Evolutionary conservation across 1,139 yeast genomes (phyloP).

Genomic region (Blastobotrys apis): DNA sequence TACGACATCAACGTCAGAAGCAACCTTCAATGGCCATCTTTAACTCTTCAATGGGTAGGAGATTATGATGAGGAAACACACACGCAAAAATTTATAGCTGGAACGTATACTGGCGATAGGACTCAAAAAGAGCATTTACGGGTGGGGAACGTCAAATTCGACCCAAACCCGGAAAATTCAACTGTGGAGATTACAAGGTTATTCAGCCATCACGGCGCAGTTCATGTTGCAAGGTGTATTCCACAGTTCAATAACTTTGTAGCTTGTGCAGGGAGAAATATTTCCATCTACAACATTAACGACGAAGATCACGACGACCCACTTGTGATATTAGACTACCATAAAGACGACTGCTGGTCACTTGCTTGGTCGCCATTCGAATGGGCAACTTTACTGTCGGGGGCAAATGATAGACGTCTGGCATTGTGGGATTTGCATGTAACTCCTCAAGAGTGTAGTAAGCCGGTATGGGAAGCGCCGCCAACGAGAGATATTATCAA

Average conservation of each 20-base stretch:
- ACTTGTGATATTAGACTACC: conserved; percentile 46
- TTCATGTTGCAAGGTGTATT: conserved; percentile 2
- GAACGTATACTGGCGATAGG: not conserved
- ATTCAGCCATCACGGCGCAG: conserved; percentile 4
- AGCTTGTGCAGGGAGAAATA: conserved; percentile 4
- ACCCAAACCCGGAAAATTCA: not conserved
- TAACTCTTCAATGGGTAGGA: conserved; percentile 14
- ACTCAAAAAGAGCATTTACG: conserved; percentile 2
- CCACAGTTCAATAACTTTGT: conserved; percentile 9
- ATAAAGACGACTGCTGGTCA: conserved; percentile 63
- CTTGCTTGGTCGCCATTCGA: conserved; percentile 55
- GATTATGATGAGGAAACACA: not conserved
- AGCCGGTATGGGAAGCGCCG: conserved; percentile 9
- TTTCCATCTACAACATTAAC: conserved; percentile 4
- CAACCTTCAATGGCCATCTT: conserved; percentile 4
- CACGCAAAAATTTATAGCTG: not conserved
- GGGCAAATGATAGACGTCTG: conserved; percentile 60
- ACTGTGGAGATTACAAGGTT: conserved; percentile 5
- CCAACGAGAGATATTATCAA: conserved; percentile 8
- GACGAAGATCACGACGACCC: conserved; percentile 6
- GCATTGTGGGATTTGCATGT: conserved; percentile 61
- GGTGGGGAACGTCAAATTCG: conserved; percentile 7
- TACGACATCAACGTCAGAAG: conserved; percentile 1
- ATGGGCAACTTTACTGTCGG: conserved; percentile 49
- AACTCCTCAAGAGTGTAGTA: conserved; percentile 7